Evolutionary conservation across 164 flowering plant genomes (phyloP).

Genomic region (grape (Vitis vinifera)): ASM3070453v1 NC_081811.1:838501-839000

Average conservation of each 20-base stretch:
- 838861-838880: too few relatives aligned
- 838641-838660: background rate
- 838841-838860: too few relatives aligned
- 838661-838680: background rate
- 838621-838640: background rate
- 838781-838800: background rate
- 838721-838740: constrained; percentile 21
- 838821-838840: too few relatives aligned
- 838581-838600: background rate
- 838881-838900: background rate
- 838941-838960: too few relatives aligned
- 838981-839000: too few relatives aligned
- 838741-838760: constrained; percentile 17
- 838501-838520: constrained; percentile 14
- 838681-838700: constrained; percentile 20
- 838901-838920: background rate
- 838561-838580: background rate
- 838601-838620: constrained; percentile 1
- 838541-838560: background rate
- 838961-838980: too few relatives aligned
- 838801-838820: too few relatives aligned
- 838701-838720: constrained; percentile 18
- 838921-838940: too few relatives aligned
- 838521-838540: background rate
- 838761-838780: constrained; percentile 8